Evolutionary conservation across 2,329 filamentous ascomycete genomes (phyloP).

Genomic region (Scedosporium aurantiacum): DNA sequence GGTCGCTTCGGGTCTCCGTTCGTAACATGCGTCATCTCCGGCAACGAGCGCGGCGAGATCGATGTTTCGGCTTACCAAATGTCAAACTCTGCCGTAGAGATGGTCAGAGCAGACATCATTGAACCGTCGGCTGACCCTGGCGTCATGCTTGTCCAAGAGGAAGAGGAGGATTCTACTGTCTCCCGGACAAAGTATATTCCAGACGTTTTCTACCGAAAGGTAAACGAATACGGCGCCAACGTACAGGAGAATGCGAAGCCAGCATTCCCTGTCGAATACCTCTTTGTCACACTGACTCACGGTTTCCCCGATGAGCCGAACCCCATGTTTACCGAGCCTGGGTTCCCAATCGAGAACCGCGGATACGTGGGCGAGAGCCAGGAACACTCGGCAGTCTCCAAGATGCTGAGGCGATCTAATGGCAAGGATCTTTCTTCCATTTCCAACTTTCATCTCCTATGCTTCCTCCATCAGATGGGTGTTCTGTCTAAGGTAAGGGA

Average conservation of each 20-base stretch:
- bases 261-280: slow-evolving; percentile 89
- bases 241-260: slow-evolving; percentile 97
- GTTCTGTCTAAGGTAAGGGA: slow-evolving; percentile 68
- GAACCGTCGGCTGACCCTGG: slow-evolving; percentile 89
- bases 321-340: slow-evolving; percentile 61
- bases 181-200: slow-evolving; percentile 75
- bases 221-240: slow-evolving; percentile 93
- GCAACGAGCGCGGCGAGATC: slow-evolving; percentile 81
- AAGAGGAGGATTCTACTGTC: slow-evolving; percentile 37
- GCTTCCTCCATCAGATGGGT: slow-evolving; percentile 69
- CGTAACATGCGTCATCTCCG: slow-evolving; percentile 91
- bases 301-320: slow-evolving; percentile 78
- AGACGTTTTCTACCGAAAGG: slow-evolving; percentile 89
- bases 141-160: slow-evolving; percentile 88
- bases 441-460: slow-evolving; percentile 92
- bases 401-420: slow-evolving; percentile 55
- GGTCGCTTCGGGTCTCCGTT: slow-evolving; percentile 93
- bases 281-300: slow-evolving; percentile 90
- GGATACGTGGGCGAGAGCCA: slow-evolving; percentile 78
- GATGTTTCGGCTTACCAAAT: slow-evolving; percentile 86
- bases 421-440: slow-evolving; percentile 56
- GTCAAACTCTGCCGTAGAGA: slow-evolving; percentile 90
- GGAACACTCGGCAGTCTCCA: slow-evolving; percentile 57
- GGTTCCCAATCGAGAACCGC: slow-evolving; percentile 86
- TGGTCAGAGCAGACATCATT: slow-evolving; percentile 89